These are phyloP conservation scores for Colletotrichum cordylinicola DNA, from an alignment of 2,329 filamentous ascomycete species.

Conservation along the genomic window DNA sequence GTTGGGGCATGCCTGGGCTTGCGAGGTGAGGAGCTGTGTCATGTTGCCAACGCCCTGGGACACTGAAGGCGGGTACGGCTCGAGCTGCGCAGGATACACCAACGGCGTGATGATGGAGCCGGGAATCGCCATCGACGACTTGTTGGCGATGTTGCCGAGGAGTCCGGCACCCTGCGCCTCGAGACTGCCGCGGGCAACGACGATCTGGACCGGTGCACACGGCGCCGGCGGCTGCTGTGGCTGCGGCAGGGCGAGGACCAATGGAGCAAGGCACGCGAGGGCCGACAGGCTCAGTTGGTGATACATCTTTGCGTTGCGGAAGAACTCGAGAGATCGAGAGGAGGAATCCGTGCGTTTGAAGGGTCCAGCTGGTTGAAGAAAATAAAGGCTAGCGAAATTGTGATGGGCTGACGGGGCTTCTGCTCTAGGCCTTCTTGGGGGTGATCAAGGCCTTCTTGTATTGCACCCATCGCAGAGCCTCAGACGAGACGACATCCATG, in stretches of 20 bases:
- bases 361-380: not conserved
- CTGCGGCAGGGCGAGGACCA: slow-evolving; percentile 1
- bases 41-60: slow-evolving; percentile 35
- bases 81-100: slow-evolving; percentile 44
- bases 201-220: slow-evolving; percentile 36
- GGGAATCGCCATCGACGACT: slow-evolving; percentile 35
- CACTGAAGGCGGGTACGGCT: slow-evolving; percentile 40
- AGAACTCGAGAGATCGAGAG: not conserved
- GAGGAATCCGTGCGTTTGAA: not conserved
- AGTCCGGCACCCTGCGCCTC: slow-evolving; percentile 40
- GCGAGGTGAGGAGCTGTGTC: slow-evolving; percentile 34
- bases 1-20: slow-evolving; percentile 39
- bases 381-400: not conserved
- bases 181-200: slow-evolving; percentile 43
- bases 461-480: not conserved
- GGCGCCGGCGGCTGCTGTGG: not conserved
- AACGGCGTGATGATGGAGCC: slow-evolving; percentile 38
- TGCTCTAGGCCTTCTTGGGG: not conserved
- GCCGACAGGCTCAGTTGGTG: not conserved
- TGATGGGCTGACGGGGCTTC: not conserved
- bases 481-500: not conserved
- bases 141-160: slow-evolving; percentile 37
- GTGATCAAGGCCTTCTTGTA: slow-evolving; percentile 15
- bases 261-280: not conserved
- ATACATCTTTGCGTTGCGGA: not conserved